A percentile compares a stretch with the other conserved stretches of the same genome.
Evolutionary conservation across 1,139 yeast genomes (phyloP).

Genomic region (Sugiyamaella paludigena): DNA sequence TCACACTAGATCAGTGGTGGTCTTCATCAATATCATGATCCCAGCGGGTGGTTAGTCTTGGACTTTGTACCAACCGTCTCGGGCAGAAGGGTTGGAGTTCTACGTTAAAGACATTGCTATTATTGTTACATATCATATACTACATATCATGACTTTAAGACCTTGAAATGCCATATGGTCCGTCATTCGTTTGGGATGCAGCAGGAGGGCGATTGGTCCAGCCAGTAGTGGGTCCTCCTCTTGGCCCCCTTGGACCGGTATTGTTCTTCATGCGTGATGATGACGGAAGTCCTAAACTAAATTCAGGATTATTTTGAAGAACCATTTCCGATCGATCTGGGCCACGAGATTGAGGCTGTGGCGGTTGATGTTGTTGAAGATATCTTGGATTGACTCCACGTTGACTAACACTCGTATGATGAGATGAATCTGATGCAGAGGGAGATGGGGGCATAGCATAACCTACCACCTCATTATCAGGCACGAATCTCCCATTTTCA

Average conservation of each 20-base stretch:
- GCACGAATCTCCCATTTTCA: no score
- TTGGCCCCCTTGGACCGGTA: constrained; percentile 12
- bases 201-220: constrained; percentile 8
- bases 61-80: no score
- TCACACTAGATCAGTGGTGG: no score
- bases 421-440: constrained; percentile 46
- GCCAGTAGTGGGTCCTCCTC: constrained; percentile 12
- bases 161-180: constrained; percentile 21
- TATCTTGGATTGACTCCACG: constrained; percentile 69
- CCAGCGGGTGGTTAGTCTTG: no score
- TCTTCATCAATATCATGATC: no score
- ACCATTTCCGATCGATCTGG: constrained; percentile 33
- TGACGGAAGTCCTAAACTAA: constrained; percentile 27
- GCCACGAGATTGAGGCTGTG: constrained; percentile 17
- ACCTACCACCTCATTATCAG: not conserved
- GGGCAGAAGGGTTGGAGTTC: no score
- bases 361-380: constrained; percentile 21
- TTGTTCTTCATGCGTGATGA: constrained; percentile 10
- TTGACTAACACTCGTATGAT: constrained; percentile 78
- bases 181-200: constrained; percentile 14
- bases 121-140: no score
- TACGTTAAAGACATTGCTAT: no score
- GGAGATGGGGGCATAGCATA: constrained; percentile 15
- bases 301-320: constrained; percentile 37
- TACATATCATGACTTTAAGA: not conserved